Conservation (phyloP, 208 protist species). For the Vickermania spadyakhi region DNA sequence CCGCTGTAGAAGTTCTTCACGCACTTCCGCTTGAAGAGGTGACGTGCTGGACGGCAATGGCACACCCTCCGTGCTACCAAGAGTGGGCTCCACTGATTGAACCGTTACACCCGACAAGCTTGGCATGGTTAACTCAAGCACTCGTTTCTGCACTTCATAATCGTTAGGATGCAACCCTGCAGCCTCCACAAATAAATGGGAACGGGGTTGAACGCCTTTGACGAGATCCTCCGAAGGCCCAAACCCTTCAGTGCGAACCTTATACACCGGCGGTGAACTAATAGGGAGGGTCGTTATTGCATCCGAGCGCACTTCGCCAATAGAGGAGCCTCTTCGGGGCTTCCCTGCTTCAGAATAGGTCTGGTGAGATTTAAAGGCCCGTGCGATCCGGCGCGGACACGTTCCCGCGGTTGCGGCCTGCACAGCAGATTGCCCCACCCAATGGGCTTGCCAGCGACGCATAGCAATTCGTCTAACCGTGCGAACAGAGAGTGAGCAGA, state of each 20-base stretch:
- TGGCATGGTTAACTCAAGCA: slow-evolving; percentile 51
- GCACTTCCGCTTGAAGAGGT: slow-evolving; percentile 5
- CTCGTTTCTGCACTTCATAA: slow-evolving; percentile 45
- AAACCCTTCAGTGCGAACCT: slow-evolving; percentile 57
- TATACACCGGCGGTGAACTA: slow-evolving; percentile 7
- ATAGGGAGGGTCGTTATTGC: no score
- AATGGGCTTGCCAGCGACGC: no score
- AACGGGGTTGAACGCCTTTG: slow-evolving; percentile 29
- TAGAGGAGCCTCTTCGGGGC: no score
- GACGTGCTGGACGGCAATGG: neutral
- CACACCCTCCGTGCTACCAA: neutral
- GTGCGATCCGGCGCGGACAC: no score
- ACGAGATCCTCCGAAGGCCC: slow-evolving; percentile 65
- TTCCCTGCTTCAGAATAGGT: no score
- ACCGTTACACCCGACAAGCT: slow-evolving; percentile 35
- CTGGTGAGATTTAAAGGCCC: no score
- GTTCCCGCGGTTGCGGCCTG: no score
- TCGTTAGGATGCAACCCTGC: slow-evolving; percentile 61
- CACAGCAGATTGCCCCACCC: no score
- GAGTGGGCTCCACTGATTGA: slow-evolving; percentile 7
- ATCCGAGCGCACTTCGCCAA: no score
- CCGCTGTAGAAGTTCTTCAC: slow-evolving; percentile 30
- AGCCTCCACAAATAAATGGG: slow-evolving; percentile 33
- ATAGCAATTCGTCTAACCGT: no score
- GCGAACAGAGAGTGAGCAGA: no score